phyloP scores from a whole-genome alignment of 495 filamentous ascomycete species.

The Neurospora discreta region DNA sequence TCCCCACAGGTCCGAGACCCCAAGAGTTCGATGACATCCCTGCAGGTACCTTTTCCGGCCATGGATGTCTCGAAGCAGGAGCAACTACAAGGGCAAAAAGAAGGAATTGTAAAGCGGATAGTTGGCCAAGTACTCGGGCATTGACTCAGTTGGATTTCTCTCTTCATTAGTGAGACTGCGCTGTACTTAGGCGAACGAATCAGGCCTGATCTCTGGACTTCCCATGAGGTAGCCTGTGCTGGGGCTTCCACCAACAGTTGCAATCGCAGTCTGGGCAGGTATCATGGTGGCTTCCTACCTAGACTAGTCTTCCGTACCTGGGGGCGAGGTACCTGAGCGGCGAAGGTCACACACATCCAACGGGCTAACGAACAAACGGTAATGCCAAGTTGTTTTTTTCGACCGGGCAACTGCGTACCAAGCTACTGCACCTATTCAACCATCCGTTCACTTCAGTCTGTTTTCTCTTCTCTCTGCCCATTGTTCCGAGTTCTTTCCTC shows the following conservation, averaged over 20 bases:
- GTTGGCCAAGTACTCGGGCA: not conserved
- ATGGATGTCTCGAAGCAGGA: not conserved
- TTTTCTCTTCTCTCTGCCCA: not conserved
- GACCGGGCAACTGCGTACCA: not conserved
- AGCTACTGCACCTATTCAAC: not conserved
- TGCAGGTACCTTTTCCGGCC: not conserved
- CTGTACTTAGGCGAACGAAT: not conserved
- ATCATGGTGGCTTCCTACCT: not conserved
- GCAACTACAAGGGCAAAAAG: not conserved
- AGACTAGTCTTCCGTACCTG: not conserved
- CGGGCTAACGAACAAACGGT: not conserved
- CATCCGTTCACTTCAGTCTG: not conserved
- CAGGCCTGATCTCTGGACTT: not conserved
- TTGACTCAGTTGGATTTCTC: not conserved
- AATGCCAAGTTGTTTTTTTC: not conserved
- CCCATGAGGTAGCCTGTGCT: not conserved
- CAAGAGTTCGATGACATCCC: not conserved
- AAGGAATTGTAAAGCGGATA: not conserved
- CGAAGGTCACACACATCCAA: conserved; percentile 1
- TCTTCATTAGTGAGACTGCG: not conserved
- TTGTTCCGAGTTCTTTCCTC: not conserved
- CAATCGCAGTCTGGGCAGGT: not conserved
- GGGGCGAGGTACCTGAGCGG: not conserved
- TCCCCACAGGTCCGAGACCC: not conserved
- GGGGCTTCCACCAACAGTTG: not conserved